Conservation (phyloP, 345 rosid genomes). For the Camelina sativa region DNA sequence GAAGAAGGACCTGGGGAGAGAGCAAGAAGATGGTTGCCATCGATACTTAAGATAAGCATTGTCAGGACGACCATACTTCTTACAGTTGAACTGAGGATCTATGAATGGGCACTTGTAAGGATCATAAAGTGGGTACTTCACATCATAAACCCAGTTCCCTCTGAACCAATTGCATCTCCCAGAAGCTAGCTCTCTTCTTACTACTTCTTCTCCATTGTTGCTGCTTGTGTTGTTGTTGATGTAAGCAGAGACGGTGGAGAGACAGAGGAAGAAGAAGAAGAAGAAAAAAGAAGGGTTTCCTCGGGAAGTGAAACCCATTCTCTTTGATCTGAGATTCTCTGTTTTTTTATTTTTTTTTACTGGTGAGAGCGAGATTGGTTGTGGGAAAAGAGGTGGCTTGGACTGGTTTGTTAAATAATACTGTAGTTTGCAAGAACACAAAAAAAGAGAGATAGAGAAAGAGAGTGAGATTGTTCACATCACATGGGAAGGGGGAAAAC, state of each 20-base stretch:
- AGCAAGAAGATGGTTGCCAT: conserved; percentile 77
- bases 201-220: conserved; percentile 8
- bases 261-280: conserved; percentile 33
- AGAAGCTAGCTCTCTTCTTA: conserved; percentile 39
- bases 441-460: conserved; percentile 27
- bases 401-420: conserved; percentile 38
- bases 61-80: conserved; percentile 82
- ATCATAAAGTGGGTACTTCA: conserved; percentile 69
- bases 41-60: conserved; percentile 66
- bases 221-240: conserved; percentile 25
- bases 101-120: conserved; percentile 72
- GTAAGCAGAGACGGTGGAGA: conserved; percentile 38
- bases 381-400: conserved; percentile 39
- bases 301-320: conserved; percentile 47
- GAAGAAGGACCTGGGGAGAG: conserved; percentile 62
- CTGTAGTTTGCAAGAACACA: neutral
- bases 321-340: conserved; percentile 37
- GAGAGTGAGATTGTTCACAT: conserved; percentile 41
- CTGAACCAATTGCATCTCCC: conserved; percentile 61
- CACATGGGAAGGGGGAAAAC: conserved; percentile 42
- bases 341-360: neutral
- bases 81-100: conserved; percentile 81
- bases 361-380: conserved; percentile 29
- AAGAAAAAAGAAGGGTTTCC: conserved; percentile 33
- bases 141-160: conserved; percentile 79